These are phyloP conservation scores for Lasiosphaeria miniovina DNA, from an alignment of 495 filamentous ascomycete genomes.

Conservation along the genomic window DNA sequence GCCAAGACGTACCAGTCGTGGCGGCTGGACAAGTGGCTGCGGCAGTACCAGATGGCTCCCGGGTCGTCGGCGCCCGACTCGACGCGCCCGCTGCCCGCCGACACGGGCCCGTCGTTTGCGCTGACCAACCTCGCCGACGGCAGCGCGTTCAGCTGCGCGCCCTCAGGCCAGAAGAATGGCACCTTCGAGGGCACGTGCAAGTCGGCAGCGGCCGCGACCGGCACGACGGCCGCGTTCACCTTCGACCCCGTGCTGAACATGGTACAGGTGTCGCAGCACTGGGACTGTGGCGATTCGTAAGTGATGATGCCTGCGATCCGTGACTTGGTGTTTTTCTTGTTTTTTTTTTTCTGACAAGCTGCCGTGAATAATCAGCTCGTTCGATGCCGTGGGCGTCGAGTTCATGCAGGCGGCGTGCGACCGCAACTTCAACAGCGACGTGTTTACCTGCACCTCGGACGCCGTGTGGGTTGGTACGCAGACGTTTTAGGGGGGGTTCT, in stretches of 20 bases:
- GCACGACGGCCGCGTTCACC: slow-evolving; percentile 25
- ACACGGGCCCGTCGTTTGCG: slow-evolving; percentile 38
- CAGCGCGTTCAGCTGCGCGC: slow-evolving; percentile 28
- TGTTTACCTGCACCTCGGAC: slow-evolving; percentile 33
- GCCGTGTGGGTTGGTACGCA: slow-evolving; percentile 39
- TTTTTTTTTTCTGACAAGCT: not conserved
- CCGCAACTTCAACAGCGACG: slow-evolving; percentile 24
- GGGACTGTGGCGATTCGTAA: slow-evolving; percentile 35
- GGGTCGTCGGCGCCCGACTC: slow-evolving; percentile 18
- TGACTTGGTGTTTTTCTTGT: not conserved
- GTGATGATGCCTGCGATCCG: slow-evolving; percentile 7
- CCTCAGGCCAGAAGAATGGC: slow-evolving; percentile 16
- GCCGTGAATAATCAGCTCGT: slow-evolving; percentile 19
- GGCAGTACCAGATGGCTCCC: slow-evolving; percentile 28
- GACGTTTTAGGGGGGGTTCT: slow-evolving; percentile 11
- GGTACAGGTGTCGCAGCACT: slow-evolving; percentile 31
- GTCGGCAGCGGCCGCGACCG: slow-evolving; percentile 1
- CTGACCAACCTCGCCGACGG: slow-evolving; percentile 30
- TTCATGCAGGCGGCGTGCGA: slow-evolving; percentile 37
- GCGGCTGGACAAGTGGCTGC: slow-evolving; percentile 35
- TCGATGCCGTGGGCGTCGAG: slow-evolving; percentile 27
- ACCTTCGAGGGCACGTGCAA: slow-evolving; percentile 28
- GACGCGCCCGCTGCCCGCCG: slow-evolving; percentile 8
- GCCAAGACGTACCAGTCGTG: slow-evolving; percentile 35
- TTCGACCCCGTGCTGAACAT: slow-evolving; percentile 35